Conservation (phyloP, 345 rosid genomes). For the Anacardium occidentale region DNA sequence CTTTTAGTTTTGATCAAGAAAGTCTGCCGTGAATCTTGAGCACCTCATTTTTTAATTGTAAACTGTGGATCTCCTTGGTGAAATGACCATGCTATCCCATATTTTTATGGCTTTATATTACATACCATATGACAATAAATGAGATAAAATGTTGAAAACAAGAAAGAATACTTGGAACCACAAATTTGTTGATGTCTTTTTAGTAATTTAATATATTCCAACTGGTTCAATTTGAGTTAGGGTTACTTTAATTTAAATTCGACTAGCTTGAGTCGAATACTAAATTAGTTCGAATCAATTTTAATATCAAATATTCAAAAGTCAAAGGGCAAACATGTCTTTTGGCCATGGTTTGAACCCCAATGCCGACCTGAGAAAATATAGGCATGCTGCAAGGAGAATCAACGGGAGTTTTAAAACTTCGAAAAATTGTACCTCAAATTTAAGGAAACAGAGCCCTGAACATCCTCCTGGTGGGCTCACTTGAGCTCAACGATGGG, state of each 20-base stretch:
- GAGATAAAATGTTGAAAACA: too few relatives aligned
- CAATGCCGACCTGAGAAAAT: constrained; percentile 19
- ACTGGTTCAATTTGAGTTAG: too few relatives aligned
- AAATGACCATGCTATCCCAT: constrained; percentile 12
- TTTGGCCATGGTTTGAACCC: neutral
- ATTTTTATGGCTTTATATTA: too few relatives aligned
- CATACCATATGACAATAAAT: too few relatives aligned
- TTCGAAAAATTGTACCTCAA: neutral
- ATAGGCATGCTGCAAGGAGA: constrained; percentile 24
- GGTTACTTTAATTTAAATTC: too few relatives aligned
- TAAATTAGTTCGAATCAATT: too few relatives aligned
- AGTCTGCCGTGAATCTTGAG: neutral
- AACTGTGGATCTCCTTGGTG: neutral
- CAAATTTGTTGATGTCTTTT: too few relatives aligned
- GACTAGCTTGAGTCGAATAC: too few relatives aligned
- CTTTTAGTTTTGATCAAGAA: constrained; percentile 12
- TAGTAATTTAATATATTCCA: too few relatives aligned
- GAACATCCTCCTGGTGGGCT: neutral
- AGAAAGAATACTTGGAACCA: too few relatives aligned
- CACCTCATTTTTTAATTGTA: neutral
- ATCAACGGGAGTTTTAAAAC: constrained; percentile 23
- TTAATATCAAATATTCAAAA: too few relatives aligned
- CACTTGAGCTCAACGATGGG: constrained; percentile 19
- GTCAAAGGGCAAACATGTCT: neutral
- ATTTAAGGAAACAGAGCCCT: constrained; percentile 14